Evolutionary conservation across 108 stramenopile genomes (phyloP), one percentile per base, ranked within the genome.

Genomic region (Nitzschia putrida): DNA sequence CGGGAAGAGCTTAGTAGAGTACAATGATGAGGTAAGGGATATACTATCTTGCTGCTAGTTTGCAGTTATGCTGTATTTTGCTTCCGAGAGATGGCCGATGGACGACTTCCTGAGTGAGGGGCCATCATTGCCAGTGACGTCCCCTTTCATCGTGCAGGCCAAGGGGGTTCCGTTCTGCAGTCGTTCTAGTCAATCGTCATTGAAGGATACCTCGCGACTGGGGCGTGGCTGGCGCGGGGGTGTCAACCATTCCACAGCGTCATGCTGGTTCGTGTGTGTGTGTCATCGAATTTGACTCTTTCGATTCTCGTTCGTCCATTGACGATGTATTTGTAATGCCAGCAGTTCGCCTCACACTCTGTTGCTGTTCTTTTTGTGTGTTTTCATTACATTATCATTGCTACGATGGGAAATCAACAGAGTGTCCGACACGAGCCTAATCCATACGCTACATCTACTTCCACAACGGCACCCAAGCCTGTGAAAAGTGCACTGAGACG

Each of bases 1-100:
- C 53, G 91, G 87, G 7, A 76, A 80, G 44, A 74, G 76, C 21
- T 72, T 92, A 18, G 88, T 87, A 9, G 84, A 90, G 61, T 85
- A 82, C 61, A 69, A 77, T 39, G 83, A 86, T 53, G 87, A 88
- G 77, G 81, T 86, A 73, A 76, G 76, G 71, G 39, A 64, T 8
- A 39, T 21, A 37, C 8, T 24, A 41, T 16, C 10, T 47, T 11
- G 18, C 42, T 41, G 53, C 29, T 6, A 21, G 16, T n/a, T 20
- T 20, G 40, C 18, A 40, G 16, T 13, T 60, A 21, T 41, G 3
- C 20, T 50, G 49, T 50, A 5, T 50, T 50, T 50, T 20, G 49
- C n/a, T 34, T 34, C 29, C 29, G 29, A 34, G 29, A 34, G 29
- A 34, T 34, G 1, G 29, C 29, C 29, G 29, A 34, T 34, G 4